Evolutionary conservation across 768 basidiomycete genomes (phyloP).

Genomic region (Hortiboletus campestris): DNA sequence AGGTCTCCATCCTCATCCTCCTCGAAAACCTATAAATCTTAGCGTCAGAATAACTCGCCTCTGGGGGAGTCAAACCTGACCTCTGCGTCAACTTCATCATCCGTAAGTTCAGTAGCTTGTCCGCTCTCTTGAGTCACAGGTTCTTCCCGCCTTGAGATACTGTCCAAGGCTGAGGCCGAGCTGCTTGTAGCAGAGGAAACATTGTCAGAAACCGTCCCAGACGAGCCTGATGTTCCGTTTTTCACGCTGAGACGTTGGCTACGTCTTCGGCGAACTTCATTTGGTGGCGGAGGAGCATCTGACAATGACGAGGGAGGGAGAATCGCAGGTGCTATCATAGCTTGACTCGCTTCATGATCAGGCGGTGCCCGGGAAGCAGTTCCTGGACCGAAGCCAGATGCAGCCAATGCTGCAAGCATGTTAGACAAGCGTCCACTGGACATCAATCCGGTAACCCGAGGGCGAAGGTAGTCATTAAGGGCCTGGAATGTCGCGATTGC

Average conservation of each 20-base stretch:
- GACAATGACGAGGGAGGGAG: conserved; percentile 35
- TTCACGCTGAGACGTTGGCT: conserved; percentile 84
- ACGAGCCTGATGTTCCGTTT: conserved; percentile 34
- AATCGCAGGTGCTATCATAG: conserved; percentile 25
- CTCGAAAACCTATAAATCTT: conserved; percentile 62
- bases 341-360: conserved; percentile 33
- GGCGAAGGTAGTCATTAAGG: conserved; percentile 92
- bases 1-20: conserved; percentile 80
- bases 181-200: conserved; percentile 22
- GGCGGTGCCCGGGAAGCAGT: conserved; percentile 38
- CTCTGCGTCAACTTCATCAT: conserved; percentile 84
- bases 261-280: conserved; percentile 60
- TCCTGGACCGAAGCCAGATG: conserved; percentile 64
- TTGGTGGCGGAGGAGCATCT: conserved; percentile 35
- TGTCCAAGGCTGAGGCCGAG: conserved; percentile 29
- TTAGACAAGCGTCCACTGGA: conserved; percentile 68
- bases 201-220: conserved; percentile 11
- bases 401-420: conserved; percentile 88
- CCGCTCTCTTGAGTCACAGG: conserved; percentile 60
- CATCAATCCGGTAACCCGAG: conserved; percentile 75
- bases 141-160: conserved; percentile 39
- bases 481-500: conserved; percentile 98
- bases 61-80: conserved; percentile 23
- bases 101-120: conserved; percentile 72
- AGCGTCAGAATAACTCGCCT: conserved; percentile 10